phyloP scores from a whole-genome alignment of 768 basidiomycete species.

The Mycena pura region DNA sequence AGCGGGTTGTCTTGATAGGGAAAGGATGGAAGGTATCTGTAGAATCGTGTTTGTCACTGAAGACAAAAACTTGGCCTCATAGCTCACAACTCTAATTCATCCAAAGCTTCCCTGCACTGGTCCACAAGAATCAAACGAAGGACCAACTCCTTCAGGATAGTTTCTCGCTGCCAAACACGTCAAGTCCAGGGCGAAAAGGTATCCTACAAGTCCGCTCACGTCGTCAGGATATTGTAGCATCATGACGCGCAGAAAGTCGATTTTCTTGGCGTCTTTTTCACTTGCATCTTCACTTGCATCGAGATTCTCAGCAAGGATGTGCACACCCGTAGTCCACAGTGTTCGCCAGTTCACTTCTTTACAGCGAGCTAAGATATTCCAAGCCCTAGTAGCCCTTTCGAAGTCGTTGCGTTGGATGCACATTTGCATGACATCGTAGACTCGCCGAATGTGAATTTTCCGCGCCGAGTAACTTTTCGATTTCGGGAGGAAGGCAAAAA shows the following conservation, averaged over 20 bases:
- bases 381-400: conserved; percentile 67
- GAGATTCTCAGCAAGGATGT: conserved; percentile 51
- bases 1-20: conserved; percentile 85
- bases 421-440: conserved; percentile 78
- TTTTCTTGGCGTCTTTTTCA: conserved; percentile 41
- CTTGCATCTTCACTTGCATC: conserved; percentile 36
- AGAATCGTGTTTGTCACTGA: conserved; percentile 6
- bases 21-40: conserved; percentile 84
- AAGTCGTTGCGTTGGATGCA: conserved; percentile 72
- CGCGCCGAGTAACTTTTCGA: conserved; percentile 59
- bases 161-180: conserved; percentile 61
- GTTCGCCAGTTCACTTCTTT: conserved; percentile 78
- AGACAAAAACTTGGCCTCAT: not conserved
- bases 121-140: conserved; percentile 66
- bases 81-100: conserved; percentile 84
- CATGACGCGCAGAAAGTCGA: conserved; percentile 72
- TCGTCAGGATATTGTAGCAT: conserved; percentile 73
- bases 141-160: conserved; percentile 77
- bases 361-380: conserved; percentile 78
- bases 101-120: conserved; percentile 73
- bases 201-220: conserved; percentile 48
- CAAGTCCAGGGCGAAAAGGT: conserved; percentile 2
- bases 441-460: conserved; percentile 74
- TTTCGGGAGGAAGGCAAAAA: conserved; percentile 63
- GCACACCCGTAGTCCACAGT: conserved; percentile 74